Conservation (phyloP, 495 filamentous ascomycete species). For the Polyplosphaeria fusca region DNA sequence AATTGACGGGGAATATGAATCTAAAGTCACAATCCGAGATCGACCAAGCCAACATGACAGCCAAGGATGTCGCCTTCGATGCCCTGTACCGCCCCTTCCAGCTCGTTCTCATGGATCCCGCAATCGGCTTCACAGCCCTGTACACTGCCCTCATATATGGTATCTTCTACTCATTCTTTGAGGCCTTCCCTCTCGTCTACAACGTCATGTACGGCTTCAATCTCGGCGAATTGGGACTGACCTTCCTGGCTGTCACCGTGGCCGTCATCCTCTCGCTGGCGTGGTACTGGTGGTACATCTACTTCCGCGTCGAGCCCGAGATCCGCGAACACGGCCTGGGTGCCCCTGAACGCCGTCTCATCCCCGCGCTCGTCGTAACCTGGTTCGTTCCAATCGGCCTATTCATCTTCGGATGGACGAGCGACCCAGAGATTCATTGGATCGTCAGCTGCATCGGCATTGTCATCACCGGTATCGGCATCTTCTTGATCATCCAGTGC, state of each 20-base stretch:
- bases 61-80: slow-evolving; percentile 50
- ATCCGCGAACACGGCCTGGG: slow-evolving; percentile 48
- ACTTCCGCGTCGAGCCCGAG: slow-evolving; percentile 51
- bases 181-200: slow-evolving; percentile 73
- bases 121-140: slow-evolving; percentile 59
- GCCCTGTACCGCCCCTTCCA: slow-evolving; percentile 61
- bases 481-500: slow-evolving; percentile 59
- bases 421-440: slow-evolving; percentile 56
- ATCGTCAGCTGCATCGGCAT: slow-evolving; percentile 61
- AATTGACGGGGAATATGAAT: slow-evolving; percentile 35
- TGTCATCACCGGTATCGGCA: slow-evolving; percentile 50
- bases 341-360: slow-evolving; percentile 51
- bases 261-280: slow-evolving; percentile 53
- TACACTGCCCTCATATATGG: slow-evolving; percentile 64
- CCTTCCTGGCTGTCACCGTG: slow-evolving; percentile 63
- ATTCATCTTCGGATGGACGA: slow-evolving; percentile 65
- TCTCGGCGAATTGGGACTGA: slow-evolving; percentile 59
- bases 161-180: slow-evolving; percentile 71
- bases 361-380: slow-evolving; percentile 55
- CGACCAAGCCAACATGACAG: slow-evolving; percentile 46
- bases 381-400: slow-evolving; percentile 57
- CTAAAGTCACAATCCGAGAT: slow-evolving; percentile 42
- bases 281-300: slow-evolving; percentile 53
- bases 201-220: slow-evolving; percentile 59
- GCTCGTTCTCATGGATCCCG: slow-evolving; percentile 61